Conservation (phyloP, 345 rosid species). For the Gynandropsis gynandra region DNA sequence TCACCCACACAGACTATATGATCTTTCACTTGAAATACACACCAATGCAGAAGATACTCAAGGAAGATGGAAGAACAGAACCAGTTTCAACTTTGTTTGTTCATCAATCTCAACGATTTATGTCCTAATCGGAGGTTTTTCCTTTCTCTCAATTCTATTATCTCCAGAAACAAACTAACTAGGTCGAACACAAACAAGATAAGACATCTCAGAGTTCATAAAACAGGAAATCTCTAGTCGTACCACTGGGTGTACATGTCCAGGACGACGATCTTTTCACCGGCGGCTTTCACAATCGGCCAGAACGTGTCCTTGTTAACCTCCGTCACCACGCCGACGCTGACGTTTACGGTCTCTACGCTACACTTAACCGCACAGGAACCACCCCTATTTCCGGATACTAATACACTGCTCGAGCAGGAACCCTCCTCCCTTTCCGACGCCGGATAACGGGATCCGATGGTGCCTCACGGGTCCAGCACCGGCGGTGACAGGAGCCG, state of each 20-base stretch:
- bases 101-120: slow-evolving; percentile 9
- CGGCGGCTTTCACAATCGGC: slow-evolving; percentile 83
- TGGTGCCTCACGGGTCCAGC: slow-evolving; percentile 3
- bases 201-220: neutral
- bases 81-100: too few species aligned
- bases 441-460: slow-evolving; percentile 21
- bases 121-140: too few species aligned
- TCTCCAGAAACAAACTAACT: too few species aligned
- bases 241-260: slow-evolving; percentile 98
- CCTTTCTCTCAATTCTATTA: too few species aligned
- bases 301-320: slow-evolving; percentile 82
- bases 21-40: too few species aligned
- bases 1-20: too few species aligned
- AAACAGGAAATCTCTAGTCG: neutral
- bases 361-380: slow-evolving; percentile 43
- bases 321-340: slow-evolving; percentile 79
- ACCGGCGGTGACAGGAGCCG: slow-evolving; percentile 16
- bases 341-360: slow-evolving; percentile 54
- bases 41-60: too few species aligned
- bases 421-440: slow-evolving; percentile 7
- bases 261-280: slow-evolving; percentile 74
- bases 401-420: slow-evolving; percentile 5
- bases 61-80: too few species aligned
- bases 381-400: slow-evolving; percentile 5
- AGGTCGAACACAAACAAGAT: neutral